Conservation (phyloP, 164 flowering plant species). For the Chimonanthus praecox region DNA sequence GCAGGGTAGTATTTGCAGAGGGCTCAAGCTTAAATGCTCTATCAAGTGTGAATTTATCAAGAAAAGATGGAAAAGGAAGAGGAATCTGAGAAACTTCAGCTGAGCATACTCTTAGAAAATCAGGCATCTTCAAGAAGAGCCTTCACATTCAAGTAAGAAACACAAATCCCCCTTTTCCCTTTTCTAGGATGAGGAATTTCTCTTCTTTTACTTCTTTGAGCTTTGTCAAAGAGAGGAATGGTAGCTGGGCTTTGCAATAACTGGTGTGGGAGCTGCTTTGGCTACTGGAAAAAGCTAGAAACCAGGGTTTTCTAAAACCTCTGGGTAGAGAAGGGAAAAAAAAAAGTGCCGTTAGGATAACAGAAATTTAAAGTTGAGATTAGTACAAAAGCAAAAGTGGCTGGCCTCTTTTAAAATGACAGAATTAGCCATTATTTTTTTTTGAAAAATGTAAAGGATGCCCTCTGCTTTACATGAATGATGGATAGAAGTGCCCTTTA, state of each 20-base stretch:
- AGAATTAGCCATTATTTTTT: constrained; percentile 66
- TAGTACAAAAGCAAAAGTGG: constrained; percentile 40
- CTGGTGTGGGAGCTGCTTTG: constrained; percentile 8
- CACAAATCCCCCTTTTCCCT: constrained; percentile 23
- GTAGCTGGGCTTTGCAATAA: constrained; percentile 9
- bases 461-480: constrained; percentile 6
- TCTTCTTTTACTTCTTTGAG: constrained; percentile 10
- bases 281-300: constrained; percentile 18
- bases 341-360: constrained; percentile 50
- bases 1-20: constrained; percentile 27
- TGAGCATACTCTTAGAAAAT: constrained; percentile 28
- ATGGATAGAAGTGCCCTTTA: constrained; percentile 9
- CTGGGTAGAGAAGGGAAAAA: not conserved
- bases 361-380: constrained; percentile 60
- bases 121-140: constrained; percentile 52
- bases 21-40: constrained; percentile 26
- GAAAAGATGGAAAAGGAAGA: constrained; percentile 32
- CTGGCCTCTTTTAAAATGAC: constrained; percentile 38
- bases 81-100: constrained; percentile 56
- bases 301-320: constrained; percentile 10
- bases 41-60: constrained; percentile 18
- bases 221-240: constrained; percentile 6
- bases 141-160: constrained; percentile 69
- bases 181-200: constrained; percentile 16
- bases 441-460: constrained; percentile 4